A percentile compares a stretch with the other conserved stretches of the same genome.
These are phyloP conservation scores for Harrya chromipes DNA, from an alignment of 768 basidiomycete species.

Conservation along the genomic window DNA sequence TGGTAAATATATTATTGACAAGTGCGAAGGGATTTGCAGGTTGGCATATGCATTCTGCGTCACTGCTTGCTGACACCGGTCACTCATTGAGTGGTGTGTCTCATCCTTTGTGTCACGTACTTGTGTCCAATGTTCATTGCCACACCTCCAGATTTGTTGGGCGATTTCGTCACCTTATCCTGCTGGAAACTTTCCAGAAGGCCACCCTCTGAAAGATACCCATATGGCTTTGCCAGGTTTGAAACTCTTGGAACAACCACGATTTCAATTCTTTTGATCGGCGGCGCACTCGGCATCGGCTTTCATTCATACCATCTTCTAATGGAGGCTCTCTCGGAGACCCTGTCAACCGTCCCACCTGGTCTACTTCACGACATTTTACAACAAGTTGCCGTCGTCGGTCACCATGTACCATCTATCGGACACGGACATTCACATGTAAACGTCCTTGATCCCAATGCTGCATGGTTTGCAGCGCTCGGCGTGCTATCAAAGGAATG, in stretches of 20 bases:
- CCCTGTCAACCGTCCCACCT: conserved; percentile 59
- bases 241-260: conserved; percentile 94
- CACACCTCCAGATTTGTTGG: conserved; percentile 61
- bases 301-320: conserved; percentile 89
- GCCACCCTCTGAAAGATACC: conserved; percentile 77
- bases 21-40: conserved; percentile 84
- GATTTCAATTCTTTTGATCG: conserved; percentile 82
- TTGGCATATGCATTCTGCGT: conserved; percentile 86
- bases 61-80: conserved; percentile 89
- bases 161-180: conserved; percentile 88
- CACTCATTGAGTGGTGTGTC: conserved; percentile 82
- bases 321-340: conserved; percentile 64
- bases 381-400: conserved; percentile 50
- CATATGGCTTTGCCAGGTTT: conserved; percentile 90
- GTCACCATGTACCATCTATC: conserved; percentile 51
- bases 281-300: conserved; percentile 80
- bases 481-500: conserved; percentile 88
- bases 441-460: conserved; percentile 79
- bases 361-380: conserved; percentile 66
- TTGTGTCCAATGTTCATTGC: conserved; percentile 1
- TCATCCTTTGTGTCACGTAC: background rate
- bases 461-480: conserved; percentile 91
- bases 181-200: conserved; percentile 84
- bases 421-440: conserved; percentile 54
- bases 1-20: conserved; percentile 80